Base-by-base conservation (phyloP, 768 basidiomycete species). In the Coprinopsis strossmayeri region DNA sequence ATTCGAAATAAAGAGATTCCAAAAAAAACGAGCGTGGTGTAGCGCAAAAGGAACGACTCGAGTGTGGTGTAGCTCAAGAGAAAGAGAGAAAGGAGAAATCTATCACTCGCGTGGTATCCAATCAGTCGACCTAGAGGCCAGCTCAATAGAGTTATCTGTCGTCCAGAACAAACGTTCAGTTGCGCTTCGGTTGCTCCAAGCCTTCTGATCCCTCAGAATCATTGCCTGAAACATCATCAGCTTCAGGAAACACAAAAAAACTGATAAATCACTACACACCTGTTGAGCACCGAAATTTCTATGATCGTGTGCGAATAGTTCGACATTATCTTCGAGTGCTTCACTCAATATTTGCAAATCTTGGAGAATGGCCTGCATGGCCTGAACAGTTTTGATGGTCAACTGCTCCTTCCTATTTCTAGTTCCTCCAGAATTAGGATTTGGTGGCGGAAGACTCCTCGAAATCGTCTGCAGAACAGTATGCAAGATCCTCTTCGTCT, bases 281-380 rank as follows among this genome's bases (percentile, higher is more conserved):
- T 96, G 96, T 63, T 99, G 96, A 49, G 96, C 94, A 47, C 91
- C 93, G 65, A 92, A 93, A 66, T 96, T 96, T 48, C 94, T 77
- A 60, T 93, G 88, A 64, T 94, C 91, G 60, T 89, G 84, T 26
- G 89, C 92, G 69, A 99, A 99, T 65, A 89, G 59, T 50, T 92
- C 91, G 7, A 89, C 82, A 57, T 93, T 90, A 60, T 96, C 89
- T 44, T 92, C 90, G 52, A 96, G 67, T 12, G 91, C 93, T 61
- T 96, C 94, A 1, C 82, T 76, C 49, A 97, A 68, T 7, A 83
- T 61, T 62, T 95, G 91, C 61, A 98, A 73, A 68, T 98, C 95
- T 57, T 87, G 83, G 51, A 94, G 63, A 39, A 94, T 84, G 3
- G 86, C 80, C 64, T 87, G 83, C 72, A 97, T 78, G 20, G 89